Evolutionary conservation across 2,329 filamentous ascomycete genomes (phyloP).

Genomic region (Penicillium griseofulvum): DNA sequence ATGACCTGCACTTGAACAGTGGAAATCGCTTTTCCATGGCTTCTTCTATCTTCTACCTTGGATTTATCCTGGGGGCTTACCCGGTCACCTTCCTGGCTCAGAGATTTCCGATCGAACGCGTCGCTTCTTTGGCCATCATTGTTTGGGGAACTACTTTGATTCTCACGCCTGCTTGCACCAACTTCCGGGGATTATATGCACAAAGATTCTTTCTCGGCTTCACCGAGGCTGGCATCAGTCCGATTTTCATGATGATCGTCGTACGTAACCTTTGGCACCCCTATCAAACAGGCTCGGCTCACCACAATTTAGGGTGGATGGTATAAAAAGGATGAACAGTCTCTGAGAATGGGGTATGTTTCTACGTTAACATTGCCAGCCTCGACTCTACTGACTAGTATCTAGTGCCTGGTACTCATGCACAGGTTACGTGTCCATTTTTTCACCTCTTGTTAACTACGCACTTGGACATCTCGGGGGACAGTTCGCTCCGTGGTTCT

Average conservation of each 20-base stretch:
- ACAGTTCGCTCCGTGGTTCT: slow-evolving; percentile 12
- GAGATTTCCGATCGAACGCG: slow-evolving; percentile 47
- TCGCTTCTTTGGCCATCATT: slow-evolving; percentile 44
- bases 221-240: slow-evolving; percentile 56
- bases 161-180: slow-evolving; percentile 19
- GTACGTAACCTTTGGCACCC: slow-evolving; percentile 6
- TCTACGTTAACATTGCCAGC: neutral
- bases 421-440: slow-evolving; percentile 46
- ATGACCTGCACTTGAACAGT: slow-evolving; percentile 40
- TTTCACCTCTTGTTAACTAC: slow-evolving; percentile 51
- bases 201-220: slow-evolving; percentile 58
- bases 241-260: slow-evolving; percentile 57
- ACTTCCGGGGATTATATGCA: slow-evolving; percentile 40
- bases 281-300: neutral
- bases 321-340: slow-evolving; percentile 1
- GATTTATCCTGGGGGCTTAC: slow-evolving; percentile 50
- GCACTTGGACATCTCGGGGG: slow-evolving; percentile 40
- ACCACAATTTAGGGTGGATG: neutral
- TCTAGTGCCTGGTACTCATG: slow-evolving; percentile 43
- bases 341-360: neutral
- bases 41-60: slow-evolving; percentile 50
- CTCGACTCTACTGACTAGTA: neutral
- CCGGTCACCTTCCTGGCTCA: slow-evolving; percentile 47
- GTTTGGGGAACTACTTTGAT: slow-evolving; percentile 14
- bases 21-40: slow-evolving; percentile 48